Base-by-base conservation (phyloP, 768 basidiomycete species). In the Leucocoprinus birnbaumii region DNA sequence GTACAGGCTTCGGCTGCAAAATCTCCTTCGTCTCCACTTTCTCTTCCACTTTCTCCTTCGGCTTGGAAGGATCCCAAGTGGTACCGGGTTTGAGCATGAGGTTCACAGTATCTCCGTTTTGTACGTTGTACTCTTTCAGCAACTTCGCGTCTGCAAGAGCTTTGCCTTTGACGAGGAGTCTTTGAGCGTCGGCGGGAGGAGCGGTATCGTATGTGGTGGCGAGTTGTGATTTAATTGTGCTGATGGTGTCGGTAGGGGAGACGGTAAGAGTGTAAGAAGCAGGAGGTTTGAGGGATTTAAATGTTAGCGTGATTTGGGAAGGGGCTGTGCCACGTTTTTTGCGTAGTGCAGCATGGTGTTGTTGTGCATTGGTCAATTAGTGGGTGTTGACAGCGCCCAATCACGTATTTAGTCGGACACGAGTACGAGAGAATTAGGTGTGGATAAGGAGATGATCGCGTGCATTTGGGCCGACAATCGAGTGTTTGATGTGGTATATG, bases 81-180 rank as follows among this genome's bases (percentile, higher is more conserved):
- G 80, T 77, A 22, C 87, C 84, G 2, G 92, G 80, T 65, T 95
- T 96, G 67, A 94, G 71, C 76, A 94, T 87, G 43, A 99, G 75
- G 68, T 88, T 96, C 62, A 98, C 74, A 10, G 84, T 87, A 61
- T 91, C 86, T 10, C 87, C 89, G 65, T 87, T 82, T 63, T 85
- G 82, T 64, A 95, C 78, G 64, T 74, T 82, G 75, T 98, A 99
- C 68, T 98, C 97, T 65, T 89, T 88, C 38, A 98, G 73, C 9
- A 99, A 82, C 66, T 95, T 96, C 22, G 73, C 73, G 74, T 98
- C 96, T 14, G 84, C 85, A 59, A 98, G 81, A 0, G 89, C 94
- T 69, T 99, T 99, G 54, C 97, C 97, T 71, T 95, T 98, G 51
- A 97, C 77, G 10, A 99, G 76, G 14, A 98, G 81, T 2, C 97